Evolutionary conservation across 2,329 filamentous ascomycete species (phyloP), one percentile per base, ranked within the genome.

Genomic region (Endoconidiophora polonica): DNA sequence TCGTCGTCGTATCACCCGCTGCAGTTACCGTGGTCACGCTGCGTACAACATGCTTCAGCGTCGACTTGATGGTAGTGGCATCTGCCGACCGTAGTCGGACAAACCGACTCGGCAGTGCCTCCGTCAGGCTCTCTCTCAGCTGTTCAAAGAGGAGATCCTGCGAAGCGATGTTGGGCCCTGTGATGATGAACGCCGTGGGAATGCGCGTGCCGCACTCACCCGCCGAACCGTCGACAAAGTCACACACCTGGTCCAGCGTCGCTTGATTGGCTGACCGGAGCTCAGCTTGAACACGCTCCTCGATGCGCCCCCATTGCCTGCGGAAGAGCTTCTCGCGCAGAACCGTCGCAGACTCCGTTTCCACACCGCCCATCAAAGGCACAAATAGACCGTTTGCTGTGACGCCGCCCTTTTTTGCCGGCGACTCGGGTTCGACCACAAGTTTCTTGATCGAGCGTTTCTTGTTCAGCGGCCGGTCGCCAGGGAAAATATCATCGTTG

Each of bases 161-260:
- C 1, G 81, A 82, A 36, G 83, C 79, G 57, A 87, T 81, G 55
- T 85, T 86, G 5, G 85, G 82, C 0, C 85, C 86, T 6, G 83
- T 83, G 52, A 86, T 74, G 56, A 90, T 77, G 56, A 90, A 80
- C 2, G 76, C 81, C 5, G 81, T 74, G 0, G 81, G 78, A 38
- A 86, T 73, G 43, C 45, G 44, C 5, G 41, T 33, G 4, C 45
- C 52, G 22, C 29, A 41, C 10, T 46, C 20, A n/a, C 45, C 33
- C 2, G n/a, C 48, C 3, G 52, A 44, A 12, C 23, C 33, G 20
- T 66, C 61, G 7, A 81, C 64, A 61, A 83, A 83, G 1, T 61
- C 61, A 5, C 70, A 67, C 7, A 83, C 76, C 48, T 77, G 68
- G 26, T 72, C 64, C 18, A 82, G 62, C 1, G 77, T 82, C 29